These are phyloP conservation scores for Pyrenopolyporus hunteri DNA, from an alignment of 495 filamentous ascomycete species.

Conservation along the genomic window DNA sequence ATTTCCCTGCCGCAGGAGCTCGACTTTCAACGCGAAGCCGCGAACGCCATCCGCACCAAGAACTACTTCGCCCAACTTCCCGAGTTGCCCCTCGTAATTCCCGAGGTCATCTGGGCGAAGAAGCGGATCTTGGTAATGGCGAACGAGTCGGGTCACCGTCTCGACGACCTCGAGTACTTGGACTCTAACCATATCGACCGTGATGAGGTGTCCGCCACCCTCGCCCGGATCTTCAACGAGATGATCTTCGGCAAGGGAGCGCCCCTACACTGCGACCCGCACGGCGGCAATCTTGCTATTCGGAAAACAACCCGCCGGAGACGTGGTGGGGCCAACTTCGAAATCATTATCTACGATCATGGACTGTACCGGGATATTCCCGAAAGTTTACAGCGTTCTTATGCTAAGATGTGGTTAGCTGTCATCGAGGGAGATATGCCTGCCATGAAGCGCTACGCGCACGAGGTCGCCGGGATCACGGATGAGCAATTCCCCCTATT, in stretches of 20 bases:
- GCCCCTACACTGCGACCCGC: slow-evolving; percentile 95
- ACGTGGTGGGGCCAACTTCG: slow-evolving; percentile 74
- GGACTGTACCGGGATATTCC: slow-evolving; percentile 96
- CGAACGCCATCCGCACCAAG: slow-evolving; percentile 79
- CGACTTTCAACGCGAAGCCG: slow-evolving; percentile 84
- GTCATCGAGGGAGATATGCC: slow-evolving; percentile 86
- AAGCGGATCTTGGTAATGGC: slow-evolving; percentile 96
- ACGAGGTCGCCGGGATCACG: slow-evolving; percentile 84
- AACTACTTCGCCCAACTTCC: slow-evolving; percentile 76
- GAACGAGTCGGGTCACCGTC: slow-evolving; percentile 81
- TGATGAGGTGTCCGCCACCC: slow-evolving; percentile 92
- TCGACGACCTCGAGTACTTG: slow-evolving; percentile 87
- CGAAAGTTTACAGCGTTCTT: slow-evolving; percentile 74
- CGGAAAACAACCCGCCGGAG: slow-evolving; percentile 67
- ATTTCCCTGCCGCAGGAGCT: slow-evolving; percentile 87
- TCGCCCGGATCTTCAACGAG: slow-evolving; percentile 96
- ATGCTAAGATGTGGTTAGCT: slow-evolving; percentile 97
- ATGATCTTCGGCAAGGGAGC: slow-evolving; percentile 97
- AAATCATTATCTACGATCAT: slow-evolving; percentile 98
- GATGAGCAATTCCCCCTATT: slow-evolving; percentile 96
- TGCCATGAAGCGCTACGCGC: slow-evolving; percentile 84
- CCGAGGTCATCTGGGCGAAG: slow-evolving; percentile 87
- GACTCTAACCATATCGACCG: slow-evolving; percentile 87
- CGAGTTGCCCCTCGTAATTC: slow-evolving; percentile 81
- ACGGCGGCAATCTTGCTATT: slow-evolving; percentile 96